Evolutionary conservation across 1,139 yeast species (phyloP), one percentile per base, ranked within the genome.

Genomic region (Nematodospora anomalae): DNA sequence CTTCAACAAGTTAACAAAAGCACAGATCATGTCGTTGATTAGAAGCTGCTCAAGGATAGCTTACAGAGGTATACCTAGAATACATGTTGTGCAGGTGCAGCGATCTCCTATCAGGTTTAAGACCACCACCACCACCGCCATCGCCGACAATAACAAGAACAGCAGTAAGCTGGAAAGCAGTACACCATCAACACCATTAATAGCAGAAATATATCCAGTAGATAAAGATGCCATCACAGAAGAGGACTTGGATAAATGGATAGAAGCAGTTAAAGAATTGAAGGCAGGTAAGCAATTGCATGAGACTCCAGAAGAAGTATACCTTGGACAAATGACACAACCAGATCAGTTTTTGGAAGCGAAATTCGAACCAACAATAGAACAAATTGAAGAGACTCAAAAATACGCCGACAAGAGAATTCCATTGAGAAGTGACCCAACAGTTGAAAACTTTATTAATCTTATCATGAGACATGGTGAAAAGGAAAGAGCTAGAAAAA

Each of bases 391-490:
- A 8, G 78, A 84, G 56, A 71, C 71, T 31, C 76, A 71, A 38
- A 60, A 55, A 9, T 64, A 83, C 40, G 66, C 73, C 38, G 70
- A 64, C 29, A 64, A 70, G 41, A 74, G 79, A 14, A 64, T 87
- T 24, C 96, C 96, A 12, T 57, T 69, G 16, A 68, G 73, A 49
- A 64, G 68, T 24, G 95, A 90, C 49, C 83, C 86, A 11, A 76
- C 83, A 22, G 73, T 92, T 37, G 80, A 82, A 36, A 85, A 85
- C 49, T 76, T 92, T 51, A 81, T 87, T 38, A 88, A 90, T 58
- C 74, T 89, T 64, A 80, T 92, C 42, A 94, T 94, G 98, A 80
- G 88, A 55, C 82, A 87, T 55, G 99, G 99, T 34, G 81, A 83
- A 60, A 92, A 90, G 60, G 79, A 88, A 37, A 68, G 74, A 37